A percentile compares a stretch with the other conserved stretches of the same genome.
These are phyloP conservation scores for Neurospora tetraspora DNA, from an alignment of 495 filamentous ascomycete species.

Conservation along the genomic window DNA sequence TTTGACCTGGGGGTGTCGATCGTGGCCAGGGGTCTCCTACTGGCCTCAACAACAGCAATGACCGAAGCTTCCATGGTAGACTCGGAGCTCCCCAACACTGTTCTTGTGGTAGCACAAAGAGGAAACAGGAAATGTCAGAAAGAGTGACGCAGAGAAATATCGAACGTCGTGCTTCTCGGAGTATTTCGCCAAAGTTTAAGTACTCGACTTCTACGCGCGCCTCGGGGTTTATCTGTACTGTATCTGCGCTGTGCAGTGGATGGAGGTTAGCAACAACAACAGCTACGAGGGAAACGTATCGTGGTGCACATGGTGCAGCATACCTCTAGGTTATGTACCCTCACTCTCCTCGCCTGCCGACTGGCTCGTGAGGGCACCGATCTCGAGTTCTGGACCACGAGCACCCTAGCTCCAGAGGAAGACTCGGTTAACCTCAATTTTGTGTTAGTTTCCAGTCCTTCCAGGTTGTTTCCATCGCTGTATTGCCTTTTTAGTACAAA, in stretches of 20 bases:
- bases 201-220: neutral
- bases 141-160: neutral
- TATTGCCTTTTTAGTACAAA: neutral
- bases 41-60: neutral
- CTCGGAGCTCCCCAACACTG: neutral
- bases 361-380: neutral
- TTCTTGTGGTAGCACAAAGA: neutral
- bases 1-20: neutral
- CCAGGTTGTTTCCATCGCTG: neutral
- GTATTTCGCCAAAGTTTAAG: neutral
- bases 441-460: neutral
- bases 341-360: neutral
- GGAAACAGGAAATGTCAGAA: neutral
- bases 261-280: neutral
- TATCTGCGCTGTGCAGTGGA: neutral
- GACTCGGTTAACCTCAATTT: neutral
- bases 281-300: neutral
- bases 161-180: neutral
- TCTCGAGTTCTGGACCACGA: neutral
- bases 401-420: neutral
- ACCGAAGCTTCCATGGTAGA: neutral
- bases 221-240: neutral
- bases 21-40: neutral
- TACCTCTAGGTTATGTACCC: too few species aligned
- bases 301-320: too few species aligned